These are phyloP conservation scores for Aspergillus pseudonomiae DNA, from an alignment of 2,329 filamentous ascomycete genomes.

Conservation along the genomic window DNA sequence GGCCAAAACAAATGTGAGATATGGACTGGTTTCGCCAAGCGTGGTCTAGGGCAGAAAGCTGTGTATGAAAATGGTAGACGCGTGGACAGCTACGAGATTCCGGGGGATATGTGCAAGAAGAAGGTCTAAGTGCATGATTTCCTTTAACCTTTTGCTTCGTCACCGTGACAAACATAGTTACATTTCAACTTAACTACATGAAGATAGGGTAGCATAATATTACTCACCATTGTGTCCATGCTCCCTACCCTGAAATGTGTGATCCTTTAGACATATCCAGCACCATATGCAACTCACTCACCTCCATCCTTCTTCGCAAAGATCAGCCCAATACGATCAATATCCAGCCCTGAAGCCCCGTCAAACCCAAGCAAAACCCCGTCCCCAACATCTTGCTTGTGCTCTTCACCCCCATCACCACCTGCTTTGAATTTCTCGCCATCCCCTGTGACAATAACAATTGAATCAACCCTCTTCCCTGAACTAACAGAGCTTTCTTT, in stretches of 20 bases:
- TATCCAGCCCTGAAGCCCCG: neutral
- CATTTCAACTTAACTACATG: neutral
- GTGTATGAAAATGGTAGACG: neutral
- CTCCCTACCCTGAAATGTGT: neutral
- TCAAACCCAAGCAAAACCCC: neutral
- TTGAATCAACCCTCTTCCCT: neutral
- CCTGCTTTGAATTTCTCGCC: neutral
- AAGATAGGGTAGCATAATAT: neutral
- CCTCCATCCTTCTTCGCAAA: neutral
- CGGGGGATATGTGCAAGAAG: neutral
- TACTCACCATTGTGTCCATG: neutral
- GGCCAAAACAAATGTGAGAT: slow-evolving; percentile 19
- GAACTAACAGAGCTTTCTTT: neutral
- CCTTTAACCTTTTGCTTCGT: neutral
- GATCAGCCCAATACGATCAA: neutral
- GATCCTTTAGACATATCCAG: neutral
- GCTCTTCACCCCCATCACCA: neutral
- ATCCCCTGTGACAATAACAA: neutral
- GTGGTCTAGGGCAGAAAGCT: slow-evolving; percentile 8
- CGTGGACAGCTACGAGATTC: neutral
- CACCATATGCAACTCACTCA: neutral
- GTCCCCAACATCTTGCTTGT: neutral
- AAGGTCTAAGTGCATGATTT: neutral
- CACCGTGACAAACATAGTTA: neutral
- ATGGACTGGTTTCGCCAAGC: slow-evolving; percentile 21